Conservation (phyloP, 2,329 filamentous ascomycete species). For the Dendrostoma leiphaemia region DNA sequence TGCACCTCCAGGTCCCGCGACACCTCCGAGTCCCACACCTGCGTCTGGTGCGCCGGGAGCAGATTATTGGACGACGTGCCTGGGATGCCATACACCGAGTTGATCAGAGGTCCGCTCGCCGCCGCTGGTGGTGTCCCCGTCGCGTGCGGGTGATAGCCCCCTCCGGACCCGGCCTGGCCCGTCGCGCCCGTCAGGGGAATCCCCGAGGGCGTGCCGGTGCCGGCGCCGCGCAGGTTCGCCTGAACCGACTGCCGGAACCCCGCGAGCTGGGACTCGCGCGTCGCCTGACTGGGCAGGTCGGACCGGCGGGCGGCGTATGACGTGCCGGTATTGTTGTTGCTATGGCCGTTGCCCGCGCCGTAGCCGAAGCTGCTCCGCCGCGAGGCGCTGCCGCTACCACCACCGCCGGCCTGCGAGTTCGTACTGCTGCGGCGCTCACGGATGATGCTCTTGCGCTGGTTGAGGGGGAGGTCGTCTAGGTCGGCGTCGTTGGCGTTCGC, state of each 20-base stretch:
- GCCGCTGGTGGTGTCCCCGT: neutral
- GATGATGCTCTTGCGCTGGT: slow-evolving; percentile 62
- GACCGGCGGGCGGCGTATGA: slow-evolving; percentile 52
- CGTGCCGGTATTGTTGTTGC: slow-evolving; percentile 42
- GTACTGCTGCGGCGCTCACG: slow-evolving; percentile 45
- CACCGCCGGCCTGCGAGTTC: too few species aligned
- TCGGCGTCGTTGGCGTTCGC: slow-evolving; percentile 31
- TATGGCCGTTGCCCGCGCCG: slow-evolving; percentile 8
- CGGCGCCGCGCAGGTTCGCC: slow-evolving; percentile 53
- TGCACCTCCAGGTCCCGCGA: slow-evolving; percentile 52
- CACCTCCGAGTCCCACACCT: slow-evolving; percentile 38
- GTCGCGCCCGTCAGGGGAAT: neutral
- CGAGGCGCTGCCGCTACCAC: neutral
- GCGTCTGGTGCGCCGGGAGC: slow-evolving; percentile 21
- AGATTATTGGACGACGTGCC: slow-evolving; percentile 16
- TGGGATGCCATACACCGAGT: slow-evolving; percentile 16
- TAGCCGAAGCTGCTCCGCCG: neutral
- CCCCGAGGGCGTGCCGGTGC: slow-evolving; percentile 26
- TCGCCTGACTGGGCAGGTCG: slow-evolving; percentile 37
- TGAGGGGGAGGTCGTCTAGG: slow-evolving; percentile 70
- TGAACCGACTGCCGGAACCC: slow-evolving; percentile 66
- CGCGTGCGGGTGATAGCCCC: neutral
- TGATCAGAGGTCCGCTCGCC: slow-evolving; percentile 7
- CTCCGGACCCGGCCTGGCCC: slow-evolving; percentile 3
- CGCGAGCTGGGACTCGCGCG: slow-evolving; percentile 60